These are phyloP conservation scores for Phellopilus nigrolimitatus DNA, from an alignment of 1,284 basidiomycete species.

Conservation along the genomic window DNA sequence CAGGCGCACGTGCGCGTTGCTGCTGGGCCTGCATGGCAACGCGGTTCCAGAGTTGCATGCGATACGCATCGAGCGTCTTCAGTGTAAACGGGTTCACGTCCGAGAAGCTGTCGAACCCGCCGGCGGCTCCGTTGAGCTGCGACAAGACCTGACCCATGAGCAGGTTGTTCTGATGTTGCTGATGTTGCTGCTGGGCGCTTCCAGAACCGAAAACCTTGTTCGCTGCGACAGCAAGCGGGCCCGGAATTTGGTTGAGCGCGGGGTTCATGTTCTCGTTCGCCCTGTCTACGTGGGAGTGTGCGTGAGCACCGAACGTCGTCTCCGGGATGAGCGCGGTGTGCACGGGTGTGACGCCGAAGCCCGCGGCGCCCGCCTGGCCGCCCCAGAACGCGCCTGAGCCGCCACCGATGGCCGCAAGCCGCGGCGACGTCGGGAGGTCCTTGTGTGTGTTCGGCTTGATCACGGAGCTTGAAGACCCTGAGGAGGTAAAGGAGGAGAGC, in stretches of 20 bases:
- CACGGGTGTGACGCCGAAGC: conserved; percentile 67
- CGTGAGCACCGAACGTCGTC: conserved; percentile 24
- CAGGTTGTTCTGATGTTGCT: conserved; percentile 15
- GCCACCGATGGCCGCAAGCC: conserved; percentile 38
- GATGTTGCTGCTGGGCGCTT: conserved; percentile 4
- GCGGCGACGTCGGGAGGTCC: conserved; percentile 67
- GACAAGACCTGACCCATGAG: conserved; percentile 21
- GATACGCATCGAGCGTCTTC: conserved; percentile 77
- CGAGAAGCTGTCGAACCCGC: conserved; percentile 61
- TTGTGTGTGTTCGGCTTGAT: conserved; percentile 78
- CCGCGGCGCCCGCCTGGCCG: conserved; percentile 43
- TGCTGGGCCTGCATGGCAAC: conserved; percentile 49
- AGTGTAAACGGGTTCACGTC: conserved; percentile 77
- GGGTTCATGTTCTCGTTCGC: conserved; percentile 83
- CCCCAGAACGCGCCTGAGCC: conserved; percentile 65
- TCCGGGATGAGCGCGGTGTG: conserved; percentile 80
- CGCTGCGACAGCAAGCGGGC: conserved; percentile 16
- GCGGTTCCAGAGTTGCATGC: conserved; percentile 85
- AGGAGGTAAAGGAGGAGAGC: conserved; percentile 31
- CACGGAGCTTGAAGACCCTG: conserved; percentile 31
- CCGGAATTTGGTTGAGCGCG: conserved; percentile 44
- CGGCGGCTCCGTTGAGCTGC: conserved; percentile 32
- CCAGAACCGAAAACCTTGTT: conserved; percentile 23
- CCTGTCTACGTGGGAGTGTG: conserved; percentile 28
- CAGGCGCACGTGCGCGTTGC: conserved; percentile 26